phyloP scores from a whole-genome alignment of 1,284 basidiomycete genomes.

The Cryptococcus sp. region DNA sequence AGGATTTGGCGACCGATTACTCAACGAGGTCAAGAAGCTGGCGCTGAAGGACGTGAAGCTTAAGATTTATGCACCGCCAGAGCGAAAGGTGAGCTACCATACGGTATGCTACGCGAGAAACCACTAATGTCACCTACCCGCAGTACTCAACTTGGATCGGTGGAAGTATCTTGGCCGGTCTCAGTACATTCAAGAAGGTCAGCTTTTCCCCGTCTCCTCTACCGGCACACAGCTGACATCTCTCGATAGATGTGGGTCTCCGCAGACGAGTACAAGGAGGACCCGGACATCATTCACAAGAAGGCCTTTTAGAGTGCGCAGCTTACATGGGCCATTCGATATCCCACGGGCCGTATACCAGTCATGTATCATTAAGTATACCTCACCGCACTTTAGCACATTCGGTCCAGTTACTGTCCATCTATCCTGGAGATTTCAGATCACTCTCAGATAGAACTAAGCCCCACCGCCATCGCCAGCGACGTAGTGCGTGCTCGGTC shows the following conservation, averaged over 20 bases:
- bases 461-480: too few relatives aligned
- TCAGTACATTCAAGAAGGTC: slow-evolving; percentile 97
- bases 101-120: background rate
- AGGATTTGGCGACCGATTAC: slow-evolving; percentile 94
- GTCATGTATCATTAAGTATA: background rate
- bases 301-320: slow-evolving; percentile 42
- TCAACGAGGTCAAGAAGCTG: slow-evolving; percentile 93
- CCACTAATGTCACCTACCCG: background rate
- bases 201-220: slow-evolving; percentile 13
- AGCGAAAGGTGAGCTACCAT: slow-evolving; percentile 64
- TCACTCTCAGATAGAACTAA: background rate
- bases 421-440: background rate
- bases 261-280: slow-evolving; percentile 98
- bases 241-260: slow-evolving; percentile 91
- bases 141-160: slow-evolving; percentile 98
- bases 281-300: slow-evolving; percentile 90
- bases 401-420: background rate
- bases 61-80: slow-evolving; percentile 99
- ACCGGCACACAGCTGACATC: slow-evolving; percentile 6
- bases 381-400: background rate
- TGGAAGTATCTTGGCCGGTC: slow-evolving; percentile 88
- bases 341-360: background rate
- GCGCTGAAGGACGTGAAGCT: slow-evolving; percentile 98
- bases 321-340: background rate
- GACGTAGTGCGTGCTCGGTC: too few relatives aligned